phyloP scores from a whole-genome alignment of 2,329 filamentous ascomycete genomes.

The Sarocladium brachiariae region DNA sequence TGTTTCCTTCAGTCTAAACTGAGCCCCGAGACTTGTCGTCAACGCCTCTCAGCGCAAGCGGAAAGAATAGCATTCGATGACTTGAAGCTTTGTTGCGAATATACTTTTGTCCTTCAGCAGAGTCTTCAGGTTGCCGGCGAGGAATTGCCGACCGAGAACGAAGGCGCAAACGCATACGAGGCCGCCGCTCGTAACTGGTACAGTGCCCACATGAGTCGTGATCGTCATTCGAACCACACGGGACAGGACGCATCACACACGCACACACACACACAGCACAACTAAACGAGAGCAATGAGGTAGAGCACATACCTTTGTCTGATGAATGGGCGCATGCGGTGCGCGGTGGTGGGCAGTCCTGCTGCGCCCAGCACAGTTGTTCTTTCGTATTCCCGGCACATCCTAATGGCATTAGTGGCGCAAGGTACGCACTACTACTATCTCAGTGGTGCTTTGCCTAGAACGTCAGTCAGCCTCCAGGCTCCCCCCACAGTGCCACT shows the following conservation, averaged over 20 bases:
- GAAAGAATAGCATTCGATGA: too few species aligned
- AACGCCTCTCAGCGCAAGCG: not conserved
- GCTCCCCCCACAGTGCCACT: not conserved
- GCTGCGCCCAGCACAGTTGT: not conserved
- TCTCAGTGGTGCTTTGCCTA: not conserved
- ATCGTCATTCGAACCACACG: slow-evolving; percentile 4
- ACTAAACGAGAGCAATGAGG: not conserved
- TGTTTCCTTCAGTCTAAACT: too few species aligned
- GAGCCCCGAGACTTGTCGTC: not conserved
- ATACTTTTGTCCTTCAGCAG: too few species aligned
- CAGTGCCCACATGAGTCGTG: slow-evolving; percentile 5
- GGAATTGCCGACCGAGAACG: not conserved
- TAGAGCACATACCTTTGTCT: too few species aligned
- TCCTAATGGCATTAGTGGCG: not conserved
- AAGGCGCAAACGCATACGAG: not conserved
- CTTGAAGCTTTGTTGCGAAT: too few species aligned
- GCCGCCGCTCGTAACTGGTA: not conserved
- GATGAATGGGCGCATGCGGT: too few species aligned
- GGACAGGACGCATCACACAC: not conserved
- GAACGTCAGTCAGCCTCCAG: not conserved
- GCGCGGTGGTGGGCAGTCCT: too few species aligned
- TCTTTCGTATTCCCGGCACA: not conserved
- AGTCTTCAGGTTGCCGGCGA: too few species aligned
- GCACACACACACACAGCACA: not conserved
- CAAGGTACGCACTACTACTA: not conserved